phyloP scores from a whole-genome alignment of 768 basidiomycete genomes.

The Hydnum rufescens region DNA sequence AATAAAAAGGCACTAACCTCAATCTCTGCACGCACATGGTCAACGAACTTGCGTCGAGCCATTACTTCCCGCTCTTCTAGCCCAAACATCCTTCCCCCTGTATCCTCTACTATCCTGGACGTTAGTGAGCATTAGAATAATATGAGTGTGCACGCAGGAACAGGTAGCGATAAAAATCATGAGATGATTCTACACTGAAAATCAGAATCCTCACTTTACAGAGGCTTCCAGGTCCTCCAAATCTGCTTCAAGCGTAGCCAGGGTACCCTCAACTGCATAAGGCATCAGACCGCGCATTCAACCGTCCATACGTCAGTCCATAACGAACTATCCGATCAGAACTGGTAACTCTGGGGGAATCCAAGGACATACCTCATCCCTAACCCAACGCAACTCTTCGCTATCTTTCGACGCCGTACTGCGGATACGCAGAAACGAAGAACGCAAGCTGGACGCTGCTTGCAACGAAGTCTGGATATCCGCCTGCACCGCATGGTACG shows the following conservation, averaged over 20 bases:
- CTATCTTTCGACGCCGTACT: constrained; percentile 53
- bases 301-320: neutral
- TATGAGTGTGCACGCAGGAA: neutral
- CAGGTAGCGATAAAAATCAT: neutral
- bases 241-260: constrained; percentile 67
- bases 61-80: constrained; percentile 60
- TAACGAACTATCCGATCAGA: neutral
- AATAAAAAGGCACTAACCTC: constrained; percentile 25
- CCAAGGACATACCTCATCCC: constrained; percentile 38
- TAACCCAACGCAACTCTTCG: constrained; percentile 63
- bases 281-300: no score
- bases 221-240: constrained; percentile 87
- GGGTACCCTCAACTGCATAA: constrained; percentile 61
- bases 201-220: constrained; percentile 43
- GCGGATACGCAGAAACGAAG: constrained; percentile 61
- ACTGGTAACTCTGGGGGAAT: constrained; percentile 11
- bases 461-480: constrained; percentile 65
- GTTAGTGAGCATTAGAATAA: neutral
- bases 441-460: constrained; percentile 44
- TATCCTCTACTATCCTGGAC: constrained; percentile 64
- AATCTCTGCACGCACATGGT: constrained; percentile 52
- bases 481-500: constrained; percentile 70
- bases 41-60: constrained; percentile 56
- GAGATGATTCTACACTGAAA: neutral
- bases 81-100: constrained; percentile 68